Base-by-base conservation (phyloP, 2,329 filamentous ascomycete species). In the Beauveria scarabaeidicola region DNA sequence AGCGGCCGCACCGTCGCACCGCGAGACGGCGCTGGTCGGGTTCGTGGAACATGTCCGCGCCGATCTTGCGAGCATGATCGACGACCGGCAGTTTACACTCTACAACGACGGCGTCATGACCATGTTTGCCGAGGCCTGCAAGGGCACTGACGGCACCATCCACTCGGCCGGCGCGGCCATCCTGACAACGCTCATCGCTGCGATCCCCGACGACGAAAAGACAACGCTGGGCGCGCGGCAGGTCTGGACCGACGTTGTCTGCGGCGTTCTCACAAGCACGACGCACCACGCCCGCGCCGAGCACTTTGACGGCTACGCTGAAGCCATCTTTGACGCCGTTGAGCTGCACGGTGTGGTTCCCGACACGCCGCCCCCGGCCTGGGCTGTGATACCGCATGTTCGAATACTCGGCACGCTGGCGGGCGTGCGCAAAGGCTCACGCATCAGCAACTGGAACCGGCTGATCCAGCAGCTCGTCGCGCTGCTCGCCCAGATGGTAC, bases 51-150 rank as follows among this genome's bases (percentile, higher is more conserved):
- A 91, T 72, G 85, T 88, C 1, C 82, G 90, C 53, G 74, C 83
- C 11, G 90, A 96, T 68, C 77, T 96, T 54, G 65, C 79, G 53
- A 76, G 74, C 40, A 73, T 77, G 57, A 74, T 73, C 36, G 79
- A 78, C n/a, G 77, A 80, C 13, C 80, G 80, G 44, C 81, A 86
- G 62, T 83, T 83, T 62, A 77, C 78, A 13, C 79, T 91, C 15
- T 96, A 96, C 70, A 87, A 88, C 63, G 86, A 95, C 69, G 94
- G 93, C 59, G 73, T 97, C 50, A 97, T 96, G 90, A 89, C 85
- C 19, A 87, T 97, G 79, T 90, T 97, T 68, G 86, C 91, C 4
- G 93, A 97, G 72, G 87, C 92, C 9, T 81, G 84, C 66, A 87
- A 88, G 71, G 81, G 84, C 17, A 80, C 84, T 15, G 83, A 84